Base-by-base conservation (phyloP, 495 filamentous ascomycete species). In the Penicillium odoratum region DNA sequence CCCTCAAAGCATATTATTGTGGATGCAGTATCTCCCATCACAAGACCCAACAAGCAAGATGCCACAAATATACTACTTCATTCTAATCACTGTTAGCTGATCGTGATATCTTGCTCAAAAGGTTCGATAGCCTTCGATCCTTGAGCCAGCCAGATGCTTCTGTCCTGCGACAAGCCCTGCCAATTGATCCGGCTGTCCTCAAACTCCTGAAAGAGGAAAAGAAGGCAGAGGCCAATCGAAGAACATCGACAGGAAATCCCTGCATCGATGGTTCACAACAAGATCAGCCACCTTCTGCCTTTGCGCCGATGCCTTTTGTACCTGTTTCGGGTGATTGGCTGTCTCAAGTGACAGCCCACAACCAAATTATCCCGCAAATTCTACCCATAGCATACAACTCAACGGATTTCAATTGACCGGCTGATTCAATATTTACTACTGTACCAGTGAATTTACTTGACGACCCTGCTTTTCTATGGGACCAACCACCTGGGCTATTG, bases 1-100 rank as follows among this genome's bases (percentile, higher is more conserved):
- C 61, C 53, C 16, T 63, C 61, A 4, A 63, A 63, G 48, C 57
- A 63, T 36, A 55, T 57, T 30, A 63, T 63, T 38, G 52, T 63
- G 28, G 57, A 63, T 29, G 56, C 56, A 63, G 61, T 38, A 63
- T 63, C 21, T 25, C 61, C 11, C 54, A 63, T 18, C 61, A 63
- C 30, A 51, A 51, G 36, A 21, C 56, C 5, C 61, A 63, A n/a
- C 42, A 63, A 31, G 38, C 36, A 28, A 56, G 28, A 38, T 53
- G 7, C 48, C 5, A 34, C 26, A 52, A 56, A 11, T 52, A 48
- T 7, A 33, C 21, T 18, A 34, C 33, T 21, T 42, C 48, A 13
- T 28, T 63, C 30, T 42, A 59, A 28, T 9, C 44, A 10, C 29
- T 59, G 5, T 4, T 63, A 18, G 18, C 42, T 16, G 61, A 63